These are phyloP conservation scores for Groenewaldozyma auringiensis DNA, from an alignment of 1,139 yeast genomes.

Conservation along the genomic window DNA sequence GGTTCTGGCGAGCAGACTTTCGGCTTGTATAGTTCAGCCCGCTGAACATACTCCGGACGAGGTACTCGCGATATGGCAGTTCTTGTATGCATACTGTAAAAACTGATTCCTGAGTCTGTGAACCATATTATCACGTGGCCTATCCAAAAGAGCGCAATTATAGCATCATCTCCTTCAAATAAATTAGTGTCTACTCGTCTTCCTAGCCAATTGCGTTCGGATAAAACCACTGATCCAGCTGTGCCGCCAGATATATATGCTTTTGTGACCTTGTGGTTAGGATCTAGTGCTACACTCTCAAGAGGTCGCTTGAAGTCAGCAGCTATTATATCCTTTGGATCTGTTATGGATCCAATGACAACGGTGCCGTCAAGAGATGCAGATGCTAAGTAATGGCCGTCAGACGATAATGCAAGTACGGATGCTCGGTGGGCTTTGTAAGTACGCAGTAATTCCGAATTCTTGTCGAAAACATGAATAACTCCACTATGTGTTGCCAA, in stretches of 20 bases:
- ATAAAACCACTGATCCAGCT: conserved; percentile 71
- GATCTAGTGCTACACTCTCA: conserved; percentile 76
- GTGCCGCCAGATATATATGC: conserved; percentile 84
- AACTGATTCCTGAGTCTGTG: conserved; percentile 66
- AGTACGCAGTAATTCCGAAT: conserved; percentile 55
- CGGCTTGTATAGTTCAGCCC: conserved; percentile 85
- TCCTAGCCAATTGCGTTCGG: conserved; percentile 83
- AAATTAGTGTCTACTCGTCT: conserved; percentile 60
- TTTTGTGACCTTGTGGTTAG: conserved; percentile 51
- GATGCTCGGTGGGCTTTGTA: conserved; percentile 84
- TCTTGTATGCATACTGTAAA: conserved; percentile 24
- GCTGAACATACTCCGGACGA: conserved; percentile 52
- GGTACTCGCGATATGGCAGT: conserved; percentile 41
- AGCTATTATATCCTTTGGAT: conserved; percentile 58
- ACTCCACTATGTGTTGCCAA: conserved; percentile 91
- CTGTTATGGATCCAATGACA: conserved; percentile 63
- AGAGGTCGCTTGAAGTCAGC: conserved; percentile 84
- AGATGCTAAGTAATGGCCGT: conserved; percentile 68
- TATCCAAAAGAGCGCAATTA: conserved; percentile 54
- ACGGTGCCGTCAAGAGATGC: conserved; percentile 94
- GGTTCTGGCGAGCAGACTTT: conserved; percentile 59
- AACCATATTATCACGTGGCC: conserved; percentile 75
- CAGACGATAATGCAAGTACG: conserved; percentile 57
- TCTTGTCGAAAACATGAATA: conserved; percentile 56
- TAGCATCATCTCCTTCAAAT: conserved; percentile 54